phyloP scores from a whole-genome alignment of 139 green algal genomes.

The Yamagishiella unicocca region DNA sequence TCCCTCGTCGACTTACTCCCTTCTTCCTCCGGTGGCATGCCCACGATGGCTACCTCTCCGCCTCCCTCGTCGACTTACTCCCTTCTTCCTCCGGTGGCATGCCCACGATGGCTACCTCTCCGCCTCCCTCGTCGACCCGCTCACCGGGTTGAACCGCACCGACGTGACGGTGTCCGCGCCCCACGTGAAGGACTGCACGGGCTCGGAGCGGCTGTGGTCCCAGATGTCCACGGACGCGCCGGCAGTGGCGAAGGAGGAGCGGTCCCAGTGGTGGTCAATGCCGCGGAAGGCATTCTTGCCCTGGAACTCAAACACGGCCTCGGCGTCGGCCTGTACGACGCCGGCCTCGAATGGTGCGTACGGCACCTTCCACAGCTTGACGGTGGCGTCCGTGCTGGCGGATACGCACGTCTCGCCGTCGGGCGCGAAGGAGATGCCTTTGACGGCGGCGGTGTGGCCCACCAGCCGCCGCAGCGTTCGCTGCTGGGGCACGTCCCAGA shows the following conservation, averaged over 20 bases:
- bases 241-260: conserved; percentile 87
- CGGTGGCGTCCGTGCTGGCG: conserved; percentile 88
- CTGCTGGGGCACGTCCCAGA: conserved; percentile 92
- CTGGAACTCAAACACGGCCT: conserved; percentile 83
- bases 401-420: conserved; percentile 87
- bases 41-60: too few species aligned
- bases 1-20: too few species aligned
- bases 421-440: conserved; percentile 84
- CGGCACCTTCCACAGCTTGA: conserved; percentile 91
- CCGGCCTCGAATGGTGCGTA: conserved; percentile 84
- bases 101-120: too few species aligned
- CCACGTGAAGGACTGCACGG: conserved; percentile 92
- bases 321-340: conserved; percentile 66
- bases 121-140: too few species aligned
- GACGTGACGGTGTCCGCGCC: conserved; percentile 90
- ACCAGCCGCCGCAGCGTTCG: conserved; percentile 80
- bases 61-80: too few species aligned
- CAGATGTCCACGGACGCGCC: conserved; percentile 91
- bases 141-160: conserved; percentile 95
- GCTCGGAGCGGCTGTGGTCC: conserved; percentile 90
- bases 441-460: conserved; percentile 84
- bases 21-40: too few species aligned
- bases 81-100: too few species aligned
- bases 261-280: conserved; percentile 91
- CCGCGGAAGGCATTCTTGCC: conserved; percentile 77